These are phyloP conservation scores for Globisporangium splendens DNA, from an alignment of 352 stramenopile genomes.

Conservation along the genomic window DNA sequence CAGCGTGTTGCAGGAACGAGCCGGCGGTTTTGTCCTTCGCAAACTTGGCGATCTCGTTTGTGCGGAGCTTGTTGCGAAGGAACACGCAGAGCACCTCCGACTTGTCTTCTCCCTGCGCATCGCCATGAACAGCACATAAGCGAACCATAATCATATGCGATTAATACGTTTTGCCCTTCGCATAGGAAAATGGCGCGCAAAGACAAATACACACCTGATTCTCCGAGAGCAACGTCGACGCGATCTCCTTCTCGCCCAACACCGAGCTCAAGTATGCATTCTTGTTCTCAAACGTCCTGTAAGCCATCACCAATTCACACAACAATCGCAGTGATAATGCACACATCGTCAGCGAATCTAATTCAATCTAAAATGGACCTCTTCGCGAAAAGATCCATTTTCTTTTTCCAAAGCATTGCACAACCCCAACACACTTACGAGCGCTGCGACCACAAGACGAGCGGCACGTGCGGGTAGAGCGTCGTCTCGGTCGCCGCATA, in stretches of 20 bases:
- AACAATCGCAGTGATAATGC: neutral
- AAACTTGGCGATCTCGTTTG: constrained; percentile 43
- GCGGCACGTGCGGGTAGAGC: constrained; percentile 49
- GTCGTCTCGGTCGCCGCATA: constrained; percentile 14
- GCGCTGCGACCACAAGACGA: constrained; percentile 64
- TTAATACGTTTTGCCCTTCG: no score
- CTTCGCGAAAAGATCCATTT: constrained; percentile 5
- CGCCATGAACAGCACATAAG: no score
- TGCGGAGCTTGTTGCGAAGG: constrained; percentile 34
- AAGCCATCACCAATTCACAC: neutral
- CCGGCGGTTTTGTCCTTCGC: constrained; percentile 7
- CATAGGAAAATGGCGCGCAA: neutral
- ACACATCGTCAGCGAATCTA: neutral
- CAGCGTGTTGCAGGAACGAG: constrained; percentile 47
- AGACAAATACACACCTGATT: constrained; percentile 3
- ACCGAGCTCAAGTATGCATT: constrained; percentile 46
- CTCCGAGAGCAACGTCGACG: constrained; percentile 20
- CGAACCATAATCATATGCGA: neutral
- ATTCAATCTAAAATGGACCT: neutral
- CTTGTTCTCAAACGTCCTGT: constrained; percentile 39
- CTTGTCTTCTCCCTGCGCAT: constrained; percentile 5
- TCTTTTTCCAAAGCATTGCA: neutral
- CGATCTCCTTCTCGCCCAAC: constrained; percentile 39
- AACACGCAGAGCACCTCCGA: constrained; percentile 64
- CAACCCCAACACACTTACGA: constrained; percentile 34